Conservation (phyloP, 208 protist genomes). For the Polymyxa betae region DNA sequence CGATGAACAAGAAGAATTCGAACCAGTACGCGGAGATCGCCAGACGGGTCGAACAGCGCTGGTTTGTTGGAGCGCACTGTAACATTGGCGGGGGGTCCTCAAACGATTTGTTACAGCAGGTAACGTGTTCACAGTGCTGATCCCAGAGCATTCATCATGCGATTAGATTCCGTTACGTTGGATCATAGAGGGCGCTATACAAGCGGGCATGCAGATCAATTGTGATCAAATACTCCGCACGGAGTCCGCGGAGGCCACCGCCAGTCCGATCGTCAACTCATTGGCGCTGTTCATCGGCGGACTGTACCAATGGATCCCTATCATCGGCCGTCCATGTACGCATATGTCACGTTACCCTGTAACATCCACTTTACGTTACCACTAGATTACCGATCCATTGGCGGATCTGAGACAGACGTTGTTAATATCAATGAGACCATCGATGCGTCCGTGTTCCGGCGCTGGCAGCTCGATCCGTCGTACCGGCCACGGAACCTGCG, state of each 20-base stretch:
- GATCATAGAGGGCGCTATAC: background rate
- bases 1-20: too few species aligned
- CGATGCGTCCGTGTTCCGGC: background rate
- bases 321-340: background rate
- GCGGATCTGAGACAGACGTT: background rate
- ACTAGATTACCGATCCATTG: background rate
- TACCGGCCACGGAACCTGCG: background rate
- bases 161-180: background rate
- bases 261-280: background rate
- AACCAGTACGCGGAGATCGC: too few species aligned
- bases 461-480: background rate
- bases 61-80: constrained; percentile 26
- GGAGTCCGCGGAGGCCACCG: background rate
- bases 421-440: constrained; percentile 42
- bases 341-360: too few species aligned
- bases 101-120: constrained; percentile 34
- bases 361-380: background rate
- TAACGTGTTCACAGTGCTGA: background rate
- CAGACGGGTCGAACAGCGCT: constrained; percentile 35
- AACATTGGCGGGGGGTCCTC: constrained; percentile 25
- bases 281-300: background rate
- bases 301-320: constrained; percentile 27
- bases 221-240: background rate
- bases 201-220: background rate
- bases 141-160: background rate